A percentile compares a stretch with the other conserved stretches of the same genome.
These are phyloP conservation scores for Fusarium sp. DNA, from an alignment of 2,329 filamentous ascomycete species.

Conservation along the genomic window DNA sequence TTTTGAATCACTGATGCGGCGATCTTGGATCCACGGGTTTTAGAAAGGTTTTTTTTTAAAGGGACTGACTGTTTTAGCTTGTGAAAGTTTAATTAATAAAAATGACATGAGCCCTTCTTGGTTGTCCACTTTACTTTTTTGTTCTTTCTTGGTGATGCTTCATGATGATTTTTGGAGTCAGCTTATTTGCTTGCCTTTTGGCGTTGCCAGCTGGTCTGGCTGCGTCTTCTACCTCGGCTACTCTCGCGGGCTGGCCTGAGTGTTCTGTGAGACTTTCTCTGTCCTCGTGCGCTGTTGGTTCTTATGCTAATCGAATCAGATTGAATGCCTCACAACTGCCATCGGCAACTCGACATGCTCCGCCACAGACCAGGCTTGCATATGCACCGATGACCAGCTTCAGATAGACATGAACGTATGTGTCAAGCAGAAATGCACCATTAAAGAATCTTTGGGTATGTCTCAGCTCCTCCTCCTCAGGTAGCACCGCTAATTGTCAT, in stretches of 20 bases:
- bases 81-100: neutral
- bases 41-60: neutral
- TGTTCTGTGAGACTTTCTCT: constrained; percentile 44
- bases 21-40: neutral
- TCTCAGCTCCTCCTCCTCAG: neutral
- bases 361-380: constrained; percentile 42
- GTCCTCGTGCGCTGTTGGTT: neutral
- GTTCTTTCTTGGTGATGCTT: neutral
- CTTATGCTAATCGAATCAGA: constrained; percentile 28
- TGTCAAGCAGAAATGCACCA: constrained; percentile 42
- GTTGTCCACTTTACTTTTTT: neutral
- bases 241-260: constrained; percentile 38
- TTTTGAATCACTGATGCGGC: neutral
- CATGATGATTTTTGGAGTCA: constrained; percentile 7
- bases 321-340: constrained; percentile 39
- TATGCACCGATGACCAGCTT: constrained; percentile 45
- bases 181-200: constrained; percentile 14
- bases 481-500: neutral
- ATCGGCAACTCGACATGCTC: constrained; percentile 42
- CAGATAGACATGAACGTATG: constrained; percentile 42
- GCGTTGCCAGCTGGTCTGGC: constrained; percentile 12
- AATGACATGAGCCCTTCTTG: neutral
- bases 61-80: neutral
- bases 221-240: neutral
- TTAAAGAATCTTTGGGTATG: constrained; percentile 48